Evolutionary conservation across 2,329 filamentous ascomycete genomes (phyloP), one percentile per base, ranked within the genome.

Genomic region (Ophiostoma pallidulum): DNA sequence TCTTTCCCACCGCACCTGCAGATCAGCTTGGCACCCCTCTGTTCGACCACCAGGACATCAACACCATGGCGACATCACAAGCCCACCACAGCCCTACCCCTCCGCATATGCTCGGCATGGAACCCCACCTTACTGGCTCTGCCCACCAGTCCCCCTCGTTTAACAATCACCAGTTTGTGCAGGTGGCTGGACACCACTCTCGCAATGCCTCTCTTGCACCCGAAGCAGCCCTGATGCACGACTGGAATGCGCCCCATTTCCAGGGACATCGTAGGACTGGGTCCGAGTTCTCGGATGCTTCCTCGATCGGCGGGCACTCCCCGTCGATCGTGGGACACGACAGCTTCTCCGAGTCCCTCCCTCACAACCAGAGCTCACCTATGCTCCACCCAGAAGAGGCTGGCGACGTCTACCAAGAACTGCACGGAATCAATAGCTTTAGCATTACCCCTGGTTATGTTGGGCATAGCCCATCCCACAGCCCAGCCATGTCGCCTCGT

Each of bases 261-360:
- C 83, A 86, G 55, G 73, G 78, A n/a, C 91, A 96, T 62, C 78
- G 89, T 57, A 80, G 90, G 59, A 82, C 79, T 32, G 86, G 87
- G 1, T 96, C 90, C n/a, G 91, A 96, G 57, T 88, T 84, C 59
- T 95, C 89, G 3, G 91, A 96, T 56, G 82, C 95, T 6, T 95
- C 83, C 5, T 94, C 88, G 16, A 86, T 82, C 14, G 82, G 86
- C 19, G 85, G 82, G 20, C 57, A 59, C 26, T 96, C 91, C 16
- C 91, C 91, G 4, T 88, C 87, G 59, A 67, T 95, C 49, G 77
- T 76, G 24, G 84, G 84, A 56, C 75, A 84, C 51, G 90, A 96
- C 58, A 78, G 71, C 53, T 94, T 94, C 59, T 74, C 84, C 52
- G 90, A 96, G 58, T 78, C 72, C 53, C 91, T 94, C 59, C 77